Evolutionary conservation across 164 flowering plant species (phyloP), one percentile per base, ranked within the genome.

Genomic region (Akebia trifoliata): DNA sequence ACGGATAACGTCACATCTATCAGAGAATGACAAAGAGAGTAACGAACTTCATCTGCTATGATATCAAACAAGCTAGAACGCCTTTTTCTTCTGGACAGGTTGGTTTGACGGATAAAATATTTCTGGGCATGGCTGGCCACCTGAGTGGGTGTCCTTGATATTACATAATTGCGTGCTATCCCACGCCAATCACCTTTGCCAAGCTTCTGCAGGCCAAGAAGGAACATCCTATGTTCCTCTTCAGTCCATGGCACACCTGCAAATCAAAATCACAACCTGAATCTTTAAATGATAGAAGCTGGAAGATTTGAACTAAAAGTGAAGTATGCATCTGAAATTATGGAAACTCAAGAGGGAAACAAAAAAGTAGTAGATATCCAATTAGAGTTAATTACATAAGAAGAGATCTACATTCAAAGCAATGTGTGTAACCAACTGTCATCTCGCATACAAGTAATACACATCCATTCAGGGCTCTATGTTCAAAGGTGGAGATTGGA

Each of bases 161-260:
- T 72, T 18, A 90, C 97, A 71, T 73, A 90, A 40, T 78, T 85
- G n/a, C 92, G 85, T 11, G 97, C 71, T 66, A 90, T 90, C 49
- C 97, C 97, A 57, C 97, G 84, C 94, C 95, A 90, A 72, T 90
- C 97, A 57, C 97, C 97, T 74, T 86, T 90, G 4, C 97, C 95
- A 25, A 90, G 88, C 79, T 90, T 90, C 69, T 83, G 87, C 54
- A 90, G 58, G 28, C 97, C 95, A 56, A 87, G 75, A 32, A 90
- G 69, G 76, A 90, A 90, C 90, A 90, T 76, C 71, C 88, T 79
- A 66, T 90, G 97, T 44, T 90, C 97, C 63, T 86, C 97, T 61
- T 90, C 97, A 29, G 92, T 90, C 97, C 97, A 90, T 37, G 95
- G 88, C 48, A 72, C 70, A 31, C 97, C 97, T 86, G 76, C 48